phyloP scores from a whole-genome alignment of 345 rosid genomes.

The Mercurialis annua region DNA sequence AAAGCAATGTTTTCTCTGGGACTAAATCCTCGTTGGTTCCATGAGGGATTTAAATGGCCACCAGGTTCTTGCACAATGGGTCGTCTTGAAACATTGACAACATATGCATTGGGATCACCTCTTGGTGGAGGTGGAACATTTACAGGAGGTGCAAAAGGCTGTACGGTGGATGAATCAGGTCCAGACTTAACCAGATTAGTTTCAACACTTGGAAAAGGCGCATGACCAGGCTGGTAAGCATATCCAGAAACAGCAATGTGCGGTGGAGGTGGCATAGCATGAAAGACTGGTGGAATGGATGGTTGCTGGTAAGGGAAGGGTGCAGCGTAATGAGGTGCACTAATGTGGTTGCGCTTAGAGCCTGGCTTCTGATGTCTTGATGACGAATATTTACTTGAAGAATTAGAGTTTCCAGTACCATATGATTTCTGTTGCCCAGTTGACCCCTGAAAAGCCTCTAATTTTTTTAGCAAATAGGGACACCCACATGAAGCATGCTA shows the following conservation, averaged over 20 bases:
- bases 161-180: conserved; percentile 46
- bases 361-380: conserved; percentile 61
- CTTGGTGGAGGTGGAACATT: conserved; percentile 51
- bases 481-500: conserved; percentile 4
- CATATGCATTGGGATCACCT: conserved; percentile 53
- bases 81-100: conserved; percentile 45
- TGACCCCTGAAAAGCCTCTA: conserved; percentile 42
- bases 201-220: conserved; percentile 60
- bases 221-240: conserved; percentile 56
- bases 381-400: conserved; percentile 47
- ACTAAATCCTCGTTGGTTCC: conserved; percentile 62
- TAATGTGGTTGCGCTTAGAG: conserved; percentile 52
- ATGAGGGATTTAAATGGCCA: conserved; percentile 42
- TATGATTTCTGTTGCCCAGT: conserved; percentile 53
- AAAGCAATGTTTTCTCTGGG: conserved; percentile 51
- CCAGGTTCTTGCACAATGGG: conserved; percentile 47
- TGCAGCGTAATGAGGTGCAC: conserved; percentile 53
- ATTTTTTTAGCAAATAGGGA: conserved; percentile 11
- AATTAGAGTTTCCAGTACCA: conserved; percentile 51
- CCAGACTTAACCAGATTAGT: conserved; percentile 57
- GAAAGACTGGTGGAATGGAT: conserved; percentile 43
- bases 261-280: conserved; percentile 59
- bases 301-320: conserved; percentile 57
- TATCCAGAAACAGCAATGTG: conserved; percentile 61
- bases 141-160: conserved; percentile 51